A percentile compares a stretch with the other conserved stretches of the same genome.
Conservation (phyloP, 305 asterid species). For the Plantago lanceolata region DNA sequence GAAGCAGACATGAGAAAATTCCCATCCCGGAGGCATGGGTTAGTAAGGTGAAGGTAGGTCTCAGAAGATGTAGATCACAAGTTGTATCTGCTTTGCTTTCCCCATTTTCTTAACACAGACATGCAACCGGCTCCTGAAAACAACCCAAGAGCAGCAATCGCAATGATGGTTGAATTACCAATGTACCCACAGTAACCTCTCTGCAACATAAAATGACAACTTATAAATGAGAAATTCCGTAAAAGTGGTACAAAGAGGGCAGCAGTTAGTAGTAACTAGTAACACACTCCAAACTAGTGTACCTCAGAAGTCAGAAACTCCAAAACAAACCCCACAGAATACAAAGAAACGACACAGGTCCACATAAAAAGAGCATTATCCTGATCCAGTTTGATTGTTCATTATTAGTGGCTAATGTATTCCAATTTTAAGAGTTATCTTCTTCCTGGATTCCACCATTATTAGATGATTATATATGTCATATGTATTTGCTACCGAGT, state of each 20-base stretch:
- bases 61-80: slow-evolving; percentile 31
- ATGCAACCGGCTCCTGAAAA: slow-evolving; percentile 76
- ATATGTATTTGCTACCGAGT: neutral
- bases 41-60: neutral
- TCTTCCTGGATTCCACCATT: neutral
- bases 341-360: neutral
- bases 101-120: slow-evolving; percentile 54
- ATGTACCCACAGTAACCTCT: slow-evolving; percentile 45
- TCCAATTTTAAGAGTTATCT: neutral
- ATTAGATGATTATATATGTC: no score
- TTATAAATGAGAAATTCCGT: neutral
- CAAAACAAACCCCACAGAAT: neutral
- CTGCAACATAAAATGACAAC: slow-evolving; percentile 39
- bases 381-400: neutral
- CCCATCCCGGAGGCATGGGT: neutral
- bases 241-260: neutral
- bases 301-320: neutral
- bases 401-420: neutral
- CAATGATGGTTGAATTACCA: slow-evolving; percentile 55
- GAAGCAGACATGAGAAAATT: neutral
- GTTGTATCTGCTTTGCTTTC: slow-evolving; percentile 55
- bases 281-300: neutral
- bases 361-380: neutral
- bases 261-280: neutral
- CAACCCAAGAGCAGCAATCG: slow-evolving; percentile 48